Conservation (phyloP, 1,284 basidiomycete genomes). For the Pseudozyma tsukubaensis region DNA sequence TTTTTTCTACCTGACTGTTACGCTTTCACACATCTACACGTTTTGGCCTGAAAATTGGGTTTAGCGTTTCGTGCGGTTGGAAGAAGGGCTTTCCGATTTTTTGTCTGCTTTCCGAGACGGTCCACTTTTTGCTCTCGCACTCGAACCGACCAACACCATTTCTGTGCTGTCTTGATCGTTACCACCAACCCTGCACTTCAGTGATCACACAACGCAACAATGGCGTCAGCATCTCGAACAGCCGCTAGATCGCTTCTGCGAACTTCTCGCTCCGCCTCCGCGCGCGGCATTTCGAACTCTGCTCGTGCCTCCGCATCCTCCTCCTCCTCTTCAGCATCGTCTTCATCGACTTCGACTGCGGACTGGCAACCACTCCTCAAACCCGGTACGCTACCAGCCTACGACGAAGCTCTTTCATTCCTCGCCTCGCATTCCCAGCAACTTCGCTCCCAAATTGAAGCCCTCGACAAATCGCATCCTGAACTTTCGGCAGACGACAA, state of each 20-base stretch:
- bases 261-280: not conserved
- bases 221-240: slow-evolving; percentile 13
- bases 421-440: slow-evolving; percentile 72
- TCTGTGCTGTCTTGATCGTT: not conserved
- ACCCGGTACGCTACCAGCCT: slow-evolving; percentile 79
- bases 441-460: slow-evolving; percentile 72
- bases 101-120: not conserved
- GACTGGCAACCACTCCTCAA: slow-evolving; percentile 72
- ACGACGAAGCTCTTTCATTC: slow-evolving; percentile 81
- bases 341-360: slow-evolving; percentile 15
- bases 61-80: slow-evolving; percentile 39
- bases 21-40: too few relatives aligned
- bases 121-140: slow-evolving; percentile 7
- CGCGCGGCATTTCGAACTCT: slow-evolving; percentile 10
- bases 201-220: not conserved
- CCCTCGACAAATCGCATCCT: slow-evolving; percentile 39
- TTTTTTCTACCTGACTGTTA: slow-evolving; percentile 2
- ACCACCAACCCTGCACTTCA: not conserved
- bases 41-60: too few relatives aligned
- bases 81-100: slow-evolving; percentile 16
- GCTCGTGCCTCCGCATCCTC: slow-evolving; percentile 10
- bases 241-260: slow-evolving; percentile 10
- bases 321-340: slow-evolving; percentile 14
- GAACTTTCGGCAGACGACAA: slow-evolving; percentile 14
- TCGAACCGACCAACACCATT: not conserved